A percentile compares a stretch with the other conserved stretches of the same genome.
Evolutionary conservation across 345 rosid genomes (phyloP).

Genomic region (Melastoma malabathricum): DNA sequence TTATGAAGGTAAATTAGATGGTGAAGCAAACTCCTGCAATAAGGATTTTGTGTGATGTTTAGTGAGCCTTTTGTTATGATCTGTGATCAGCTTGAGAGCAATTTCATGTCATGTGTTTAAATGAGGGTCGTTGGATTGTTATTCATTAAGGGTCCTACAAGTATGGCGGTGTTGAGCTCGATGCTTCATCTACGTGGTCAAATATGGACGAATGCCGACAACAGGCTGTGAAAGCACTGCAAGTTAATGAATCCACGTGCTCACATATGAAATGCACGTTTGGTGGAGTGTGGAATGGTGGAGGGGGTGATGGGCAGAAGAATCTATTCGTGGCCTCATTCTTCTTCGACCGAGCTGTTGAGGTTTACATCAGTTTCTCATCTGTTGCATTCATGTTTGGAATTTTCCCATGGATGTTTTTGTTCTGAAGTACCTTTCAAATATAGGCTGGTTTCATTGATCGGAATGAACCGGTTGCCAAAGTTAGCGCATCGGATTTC

Average conservation of each 20-base stretch:
- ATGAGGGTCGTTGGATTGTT: too few relatives aligned
- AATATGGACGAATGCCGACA: slow-evolving; percentile 60
- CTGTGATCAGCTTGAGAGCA: too few relatives aligned
- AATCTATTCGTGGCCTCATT: slow-evolving; percentile 86
- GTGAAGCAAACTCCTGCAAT: too few relatives aligned
- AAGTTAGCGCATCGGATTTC: slow-evolving; percentile 60
- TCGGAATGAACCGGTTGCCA: slow-evolving; percentile 48
- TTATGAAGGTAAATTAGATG: too few relatives aligned
- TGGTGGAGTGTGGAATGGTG: slow-evolving; percentile 97
- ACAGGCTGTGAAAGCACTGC: slow-evolving; percentile 56
- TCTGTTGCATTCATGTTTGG: neutral
- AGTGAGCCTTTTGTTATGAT: too few relatives aligned
- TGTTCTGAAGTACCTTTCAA: neutral
- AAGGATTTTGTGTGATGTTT: too few relatives aligned
- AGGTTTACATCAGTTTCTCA: slow-evolving; percentile 32
- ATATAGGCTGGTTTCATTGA: slow-evolving; percentile 71
- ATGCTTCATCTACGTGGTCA: slow-evolving; percentile 53
- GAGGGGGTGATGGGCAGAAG: slow-evolving; percentile 95
- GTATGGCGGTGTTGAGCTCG: slow-evolving; percentile 54
- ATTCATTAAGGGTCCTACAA: slow-evolving; percentile 73
- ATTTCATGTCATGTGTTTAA: too few relatives aligned
- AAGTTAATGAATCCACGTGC: slow-evolving; percentile 69
- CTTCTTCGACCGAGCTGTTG: slow-evolving; percentile 94
- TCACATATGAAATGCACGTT: slow-evolving; percentile 87
- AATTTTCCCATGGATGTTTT: too few relatives aligned